A percentile compares a stretch with the other conserved stretches of the same genome.
Conservation (phyloP, 2,329 filamentous ascomycete species). For the Myriosclerotinia duriaeana region DNA sequence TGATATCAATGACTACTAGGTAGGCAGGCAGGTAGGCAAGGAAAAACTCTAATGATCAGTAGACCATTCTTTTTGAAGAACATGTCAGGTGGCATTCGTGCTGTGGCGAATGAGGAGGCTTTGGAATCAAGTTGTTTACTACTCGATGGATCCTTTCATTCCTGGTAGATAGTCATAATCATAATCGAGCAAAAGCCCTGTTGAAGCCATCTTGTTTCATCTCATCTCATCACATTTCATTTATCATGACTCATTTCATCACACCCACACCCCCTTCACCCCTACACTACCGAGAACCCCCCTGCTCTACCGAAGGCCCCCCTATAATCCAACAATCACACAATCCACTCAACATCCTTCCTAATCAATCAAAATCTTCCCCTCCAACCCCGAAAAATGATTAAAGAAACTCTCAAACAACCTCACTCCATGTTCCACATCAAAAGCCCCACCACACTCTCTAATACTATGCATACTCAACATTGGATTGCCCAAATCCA, state of each 20-base stretch:
- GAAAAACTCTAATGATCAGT: no score
- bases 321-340: neutral
- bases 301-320: neutral
- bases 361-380: conserved; percentile 21
- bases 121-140: no score
- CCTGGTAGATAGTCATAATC: no score
- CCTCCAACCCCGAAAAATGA: conserved; percentile 77
- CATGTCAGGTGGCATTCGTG: no score
- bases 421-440: conserved; percentile 82
- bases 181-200: no score
- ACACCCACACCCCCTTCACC: no score
- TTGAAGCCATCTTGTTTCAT: no score
- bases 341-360: neutral
- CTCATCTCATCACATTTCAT: neutral
- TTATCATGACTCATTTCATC: neutral
- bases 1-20: no score
- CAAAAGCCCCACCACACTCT: conserved; percentile 83
- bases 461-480: conserved; percentile 93
- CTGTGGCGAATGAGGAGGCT: no score
- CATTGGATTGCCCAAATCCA: conserved; percentile 83
- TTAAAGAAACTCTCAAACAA: conserved; percentile 87
- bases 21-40: no score
- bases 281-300: neutral
- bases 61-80: no score
- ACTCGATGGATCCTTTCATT: no score